Percentiles rank a stretch among this genome's conserved stretches.
These are phyloP conservation scores for Spiraea crenata DNA, from an alignment of 331 rosid species.

Conservation along the genomic window DNA sequence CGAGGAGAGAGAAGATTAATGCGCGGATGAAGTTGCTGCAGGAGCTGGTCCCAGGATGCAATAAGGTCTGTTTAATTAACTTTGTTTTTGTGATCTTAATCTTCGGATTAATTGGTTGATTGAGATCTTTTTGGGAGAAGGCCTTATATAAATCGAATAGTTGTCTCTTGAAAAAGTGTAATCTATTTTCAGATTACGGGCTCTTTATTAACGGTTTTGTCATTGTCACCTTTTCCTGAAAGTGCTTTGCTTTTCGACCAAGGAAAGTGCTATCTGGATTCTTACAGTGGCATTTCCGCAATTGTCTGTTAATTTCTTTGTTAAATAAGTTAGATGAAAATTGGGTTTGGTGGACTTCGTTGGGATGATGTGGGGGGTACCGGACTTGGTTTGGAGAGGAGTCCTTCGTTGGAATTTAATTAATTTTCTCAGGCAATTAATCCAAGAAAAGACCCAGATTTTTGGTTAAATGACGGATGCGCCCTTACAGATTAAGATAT, in stretches of 20 bases:
- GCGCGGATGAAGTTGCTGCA: conserved; percentile 98
- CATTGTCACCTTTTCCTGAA: conserved; percentile 41
- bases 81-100: conserved; percentile 24
- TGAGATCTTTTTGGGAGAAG: conserved; percentile 27
- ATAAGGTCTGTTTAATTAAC: conserved; percentile 53
- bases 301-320: conserved; percentile 23
- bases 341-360: neutral
- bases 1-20: conserved; percentile 99
- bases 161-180: conserved; percentile 49
- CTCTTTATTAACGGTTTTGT: conserved; percentile 49
- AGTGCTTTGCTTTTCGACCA: conserved; percentile 55
- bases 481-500: conserved; percentile 8
- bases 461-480: neutral
- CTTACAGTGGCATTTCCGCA: conserved; percentile 36
- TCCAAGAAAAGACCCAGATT: neutral
- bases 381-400: conserved; percentile 31
- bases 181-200: conserved; percentile 36
- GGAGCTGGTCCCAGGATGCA: conserved; percentile 99
- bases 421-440: no score
- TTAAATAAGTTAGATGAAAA: neutral
- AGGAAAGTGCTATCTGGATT: conserved; percentile 43
- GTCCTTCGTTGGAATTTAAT: conserved; percentile 13
- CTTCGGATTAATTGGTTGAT: conserved; percentile 30
- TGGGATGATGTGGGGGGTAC: conserved; percentile 6
- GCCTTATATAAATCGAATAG: conserved; percentile 20